These are phyloP conservation scores for Dittrichia graveolens DNA, from an alignment of 129 eudicot species.

Conservation along the genomic window DNA sequence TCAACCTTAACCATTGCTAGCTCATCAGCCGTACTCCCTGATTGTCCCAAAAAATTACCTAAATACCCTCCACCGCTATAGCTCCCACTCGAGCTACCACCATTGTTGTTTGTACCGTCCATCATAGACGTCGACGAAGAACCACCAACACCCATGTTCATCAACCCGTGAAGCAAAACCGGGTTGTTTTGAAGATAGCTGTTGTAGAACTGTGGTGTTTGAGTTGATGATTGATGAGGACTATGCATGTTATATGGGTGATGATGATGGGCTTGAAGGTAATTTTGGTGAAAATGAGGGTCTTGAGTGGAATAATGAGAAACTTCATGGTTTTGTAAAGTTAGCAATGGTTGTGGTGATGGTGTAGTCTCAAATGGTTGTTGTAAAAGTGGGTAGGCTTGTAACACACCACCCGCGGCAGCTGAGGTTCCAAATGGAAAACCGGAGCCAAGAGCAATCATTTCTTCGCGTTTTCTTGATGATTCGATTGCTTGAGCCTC, in stretches of 20 bases:
- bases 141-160: slow-evolving; percentile 69
- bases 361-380: slow-evolving; percentile 52
- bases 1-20: slow-evolving; percentile 79
- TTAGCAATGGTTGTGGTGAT: slow-evolving; percentile 66
- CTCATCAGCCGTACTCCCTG: slow-evolving; percentile 50
- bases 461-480: slow-evolving; percentile 79
- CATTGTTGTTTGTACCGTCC: slow-evolving; percentile 52
- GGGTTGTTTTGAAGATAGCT: slow-evolving; percentile 64
- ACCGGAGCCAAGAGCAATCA: slow-evolving; percentile 63
- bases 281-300: slow-evolving; percentile 55
- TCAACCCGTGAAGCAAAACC: slow-evolving; percentile 75
- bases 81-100: slow-evolving; percentile 53
- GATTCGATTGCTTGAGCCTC: slow-evolving; percentile 96
- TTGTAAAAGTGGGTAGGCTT: slow-evolving; percentile 76
- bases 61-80: slow-evolving; percentile 59
- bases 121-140: slow-evolving; percentile 63
- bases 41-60: slow-evolving; percentile 57
- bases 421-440: slow-evolving; percentile 56
- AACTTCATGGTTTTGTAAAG: slow-evolving; percentile 71
- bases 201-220: slow-evolving; percentile 53
- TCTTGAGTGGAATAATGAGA: slow-evolving; percentile 59
- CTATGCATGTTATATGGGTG: slow-evolving; percentile 58
- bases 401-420: slow-evolving; percentile 38
- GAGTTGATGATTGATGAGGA: slow-evolving; percentile 49
- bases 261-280: slow-evolving; percentile 69